Base-by-base conservation (phyloP, 2,329 filamentous ascomycete genomes). In the Trichoderma sp. region DNA sequence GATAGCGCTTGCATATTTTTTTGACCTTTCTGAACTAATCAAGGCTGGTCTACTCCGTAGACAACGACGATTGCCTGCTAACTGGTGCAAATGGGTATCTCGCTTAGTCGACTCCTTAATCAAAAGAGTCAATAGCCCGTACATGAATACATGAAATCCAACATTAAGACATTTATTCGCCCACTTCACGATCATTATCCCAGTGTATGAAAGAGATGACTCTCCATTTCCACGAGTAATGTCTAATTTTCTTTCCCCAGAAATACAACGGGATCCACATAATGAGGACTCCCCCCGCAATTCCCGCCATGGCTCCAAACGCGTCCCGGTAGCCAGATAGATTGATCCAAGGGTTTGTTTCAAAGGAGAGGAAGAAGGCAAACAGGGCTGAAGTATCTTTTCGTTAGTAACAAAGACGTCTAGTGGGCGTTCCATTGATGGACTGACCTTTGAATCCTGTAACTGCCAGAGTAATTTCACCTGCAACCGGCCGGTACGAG, bases 361-460 rank as follows among this genome's bases (percentile, higher is more conserved):
- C 89, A 76, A 90, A 90, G 0, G 85, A 87, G 1, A 90, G 81
- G 1, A 89, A 79, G 76, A 90, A 90, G 5, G 87, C 87, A 75
- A 90, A 89, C 8, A 84, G 77, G 18, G 86, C 84, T 86, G 71
- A 8, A 2, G 6, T 15, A 15, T 34, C 18, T 6, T 1, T 6
- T 53, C 30, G 47, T 77, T 73, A 77, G 74, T 28, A n/a, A 15
- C 3, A 51, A 1, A 7, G 14, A 26, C 24, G 5, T 26, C 15
- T 18, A 21, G 12, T 14, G 39, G 8, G 60, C 24, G n/a, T 11
- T 11, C 7, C 34, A 24, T 21, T 1, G 4, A 28, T 32, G 8
- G 14, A 75, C 84, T 79, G 74, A 84, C 84, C 85, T 78, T 89
- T 89, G 76, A 89, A 89, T 0, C 83, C 86, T 73, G 87, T 80